Base-by-base conservation (phyloP, 768 basidiomycete genomes). In the Russula ochroleuca region DNA sequence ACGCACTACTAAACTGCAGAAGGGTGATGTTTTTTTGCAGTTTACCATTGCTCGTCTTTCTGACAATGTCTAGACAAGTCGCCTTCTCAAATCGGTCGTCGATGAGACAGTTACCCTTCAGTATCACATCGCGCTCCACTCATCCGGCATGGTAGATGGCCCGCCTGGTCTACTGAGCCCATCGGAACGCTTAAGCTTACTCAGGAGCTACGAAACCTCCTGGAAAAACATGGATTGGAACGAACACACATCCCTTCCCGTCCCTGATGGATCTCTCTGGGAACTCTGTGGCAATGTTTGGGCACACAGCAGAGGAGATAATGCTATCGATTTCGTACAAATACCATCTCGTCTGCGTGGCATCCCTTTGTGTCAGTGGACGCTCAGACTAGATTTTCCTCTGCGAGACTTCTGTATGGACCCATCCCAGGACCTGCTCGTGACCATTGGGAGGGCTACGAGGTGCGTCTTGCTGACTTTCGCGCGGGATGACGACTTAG, bases 391-490 rank as follows among this genome's bases (percentile, higher is more conserved):
- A 11, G 38, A 61, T 52, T 58, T 57, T 55, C 8, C 23, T 14
- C 1, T 58, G 35, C 62, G 65, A 31, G 68, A 68, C 56, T 68
- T 67, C 49, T 19, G 66, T 41, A 63, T 68, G 17, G 68, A 68
- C 35, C 62, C 68, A 14, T 64, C 62, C 41, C 68, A 68, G 51
- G 66, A 68, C 37, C 51, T 67, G 11, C 56, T 68, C 13, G 62
- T 64, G 17, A 41, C 63, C 2, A n/a, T 68, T 41, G 67, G 67
- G 49, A 45, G 9, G 19, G 1, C 76, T 23, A 60, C 66, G 33
- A 50, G 55, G 60, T 73, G 68, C 80, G 67, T 67, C 75, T 70
- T 2, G 31, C 54, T 40, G 37, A 19, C 40, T 28, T 67, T 40
- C 21, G 13, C 28, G 21, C n/a, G 13, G 19, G n/a, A 9, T 9